Base-by-base conservation (phyloP, 805 yeast genomes). In the Millerozyma acaciae region DNA sequence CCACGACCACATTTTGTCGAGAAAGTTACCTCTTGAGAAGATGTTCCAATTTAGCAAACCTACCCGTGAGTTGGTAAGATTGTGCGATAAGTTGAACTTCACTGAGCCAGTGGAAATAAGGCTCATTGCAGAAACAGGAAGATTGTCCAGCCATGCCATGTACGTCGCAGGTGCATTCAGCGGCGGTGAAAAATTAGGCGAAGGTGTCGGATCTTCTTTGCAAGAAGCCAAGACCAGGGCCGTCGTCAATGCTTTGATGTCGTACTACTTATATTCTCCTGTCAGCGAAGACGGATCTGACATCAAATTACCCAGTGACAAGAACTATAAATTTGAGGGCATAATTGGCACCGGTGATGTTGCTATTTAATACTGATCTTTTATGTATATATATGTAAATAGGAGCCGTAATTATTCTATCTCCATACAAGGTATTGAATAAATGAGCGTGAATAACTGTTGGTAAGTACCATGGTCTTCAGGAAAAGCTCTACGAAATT, bases 161-260 rank as follows among this genome's bases (percentile, higher is more conserved):
- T 93, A 76, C 47, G 83, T 90, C 9, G 95, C 90, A 21, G 97
- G 96, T 32, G 93, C 86, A 1, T 93, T 88, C 58, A 71, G 84
- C 37, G 97, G 96, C 21, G 69, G 70, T 9, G 77, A 78, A 43
- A 80, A 86, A 60, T 68, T 93, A 35, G 96, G 97, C 32, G 97
- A 93, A 60, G 96, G 96, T 26, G 87, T 84, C 53, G 99, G 97
- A 22, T 70, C 94, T 5, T 84, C 95, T 18, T 67, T 93, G 49
- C 76, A 75, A 44, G 97, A 93, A 62, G 96, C 97, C 21, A 85
- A 88, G 62, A 83, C 87, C 25, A 78, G 96, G 59, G 93, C 96
- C 21, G 85, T 88, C 33, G 94, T 88, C 21, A 83, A 84, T 57
- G 89, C 97, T 21, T 75, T 93, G 55, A 80, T 87, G 70, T 77